Conservation (phyloP, 345 rosid genomes). For the Cochlearia excelsa region DNA sequence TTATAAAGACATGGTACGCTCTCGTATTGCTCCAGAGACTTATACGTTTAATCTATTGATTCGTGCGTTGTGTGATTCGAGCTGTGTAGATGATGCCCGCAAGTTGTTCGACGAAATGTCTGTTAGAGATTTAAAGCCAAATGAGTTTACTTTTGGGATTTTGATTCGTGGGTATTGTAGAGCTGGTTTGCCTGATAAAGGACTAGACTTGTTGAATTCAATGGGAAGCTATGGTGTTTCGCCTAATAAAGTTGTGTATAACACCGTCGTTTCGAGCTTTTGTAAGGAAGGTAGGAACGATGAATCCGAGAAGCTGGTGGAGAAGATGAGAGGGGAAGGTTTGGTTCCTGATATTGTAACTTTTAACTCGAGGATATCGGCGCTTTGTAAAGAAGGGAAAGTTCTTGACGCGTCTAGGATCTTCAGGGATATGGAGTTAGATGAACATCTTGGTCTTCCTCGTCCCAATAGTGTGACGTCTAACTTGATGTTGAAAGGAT, state of each 20-base stretch:
- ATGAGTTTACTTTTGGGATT: conserved; percentile 77
- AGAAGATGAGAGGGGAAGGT: conserved; percentile 73
- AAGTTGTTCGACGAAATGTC: conserved; percentile 83
- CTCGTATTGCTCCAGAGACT: conserved; percentile 64
- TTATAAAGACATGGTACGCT: conserved; percentile 66
- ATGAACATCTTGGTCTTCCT: conserved; percentile 75
- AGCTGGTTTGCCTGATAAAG: conserved; percentile 52
- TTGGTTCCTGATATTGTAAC: conserved; percentile 77
- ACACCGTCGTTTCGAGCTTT: conserved; percentile 71
- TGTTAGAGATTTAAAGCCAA: conserved; percentile 70
- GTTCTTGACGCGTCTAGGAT: conserved; percentile 83
- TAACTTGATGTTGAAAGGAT: conserved; percentile 82
- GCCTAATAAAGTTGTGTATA: conserved; percentile 72
- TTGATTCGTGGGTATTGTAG: conserved; percentile 86
- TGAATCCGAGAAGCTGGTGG: conserved; percentile 79
- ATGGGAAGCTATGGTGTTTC: conserved; percentile 49
- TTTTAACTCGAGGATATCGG: conserved; percentile 83
- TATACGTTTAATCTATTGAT: conserved; percentile 82
- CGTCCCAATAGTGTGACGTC: conserved; percentile 67
- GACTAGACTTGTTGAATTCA: conserved; percentile 56
- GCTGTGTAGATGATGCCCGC: conserved; percentile 62
- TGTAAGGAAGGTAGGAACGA: conserved; percentile 74
- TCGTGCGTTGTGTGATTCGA: conserved; percentile 57
- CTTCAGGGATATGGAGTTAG: conserved; percentile 88
- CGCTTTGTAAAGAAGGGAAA: conserved; percentile 69